Percentiles rank a stretch among this genome's conserved stretches.
Evolutionary conservation across 164 flowering plant genomes (phyloP).

Genomic region (Nymphaea colorata): DNA sequence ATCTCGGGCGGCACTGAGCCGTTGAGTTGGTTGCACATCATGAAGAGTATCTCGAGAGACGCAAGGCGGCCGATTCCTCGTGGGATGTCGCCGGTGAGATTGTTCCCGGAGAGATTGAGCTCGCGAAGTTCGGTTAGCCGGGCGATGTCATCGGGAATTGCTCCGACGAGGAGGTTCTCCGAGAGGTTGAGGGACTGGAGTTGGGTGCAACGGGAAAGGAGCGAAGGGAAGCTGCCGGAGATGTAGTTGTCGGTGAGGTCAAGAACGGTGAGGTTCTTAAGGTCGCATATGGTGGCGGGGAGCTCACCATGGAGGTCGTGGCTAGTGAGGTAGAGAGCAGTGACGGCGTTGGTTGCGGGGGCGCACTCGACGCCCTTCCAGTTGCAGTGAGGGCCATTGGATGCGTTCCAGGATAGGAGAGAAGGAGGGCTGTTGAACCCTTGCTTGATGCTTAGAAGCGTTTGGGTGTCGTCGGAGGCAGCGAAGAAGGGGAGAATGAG

Average conservation of each 20-base stretch:
- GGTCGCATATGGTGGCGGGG: conserved; percentile 39
- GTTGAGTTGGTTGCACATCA: conserved; percentile 33
- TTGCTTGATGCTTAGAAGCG: conserved; percentile 23
- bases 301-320: conserved; percentile 16
- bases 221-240: conserved; percentile 47
- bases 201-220: conserved; percentile 40
- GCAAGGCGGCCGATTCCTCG: conserved; percentile 28
- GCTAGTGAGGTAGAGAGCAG: conserved; percentile 15
- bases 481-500: background rate
- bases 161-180: conserved; percentile 47
- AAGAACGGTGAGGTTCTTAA: conserved; percentile 30
- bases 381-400: conserved; percentile 22
- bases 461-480: conserved; percentile 2
- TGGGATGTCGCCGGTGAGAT: conserved; percentile 69
- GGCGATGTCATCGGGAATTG: conserved; percentile 45
- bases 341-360: conserved; percentile 15
- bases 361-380: conserved; percentile 35
- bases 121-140: conserved; percentile 21
- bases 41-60: conserved; percentile 15
- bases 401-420: conserved; percentile 24
- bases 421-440: conserved; percentile 16
- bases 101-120: conserved; percentile 41
- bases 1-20: conserved; percentile 51
- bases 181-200: conserved; percentile 45
- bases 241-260: conserved; percentile 34